Percentiles rank a stretch among this genome's conserved stretches.
phyloP scores from a whole-genome alignment of 257 asterid species.

The Nicotiana tabacum region DNA sequence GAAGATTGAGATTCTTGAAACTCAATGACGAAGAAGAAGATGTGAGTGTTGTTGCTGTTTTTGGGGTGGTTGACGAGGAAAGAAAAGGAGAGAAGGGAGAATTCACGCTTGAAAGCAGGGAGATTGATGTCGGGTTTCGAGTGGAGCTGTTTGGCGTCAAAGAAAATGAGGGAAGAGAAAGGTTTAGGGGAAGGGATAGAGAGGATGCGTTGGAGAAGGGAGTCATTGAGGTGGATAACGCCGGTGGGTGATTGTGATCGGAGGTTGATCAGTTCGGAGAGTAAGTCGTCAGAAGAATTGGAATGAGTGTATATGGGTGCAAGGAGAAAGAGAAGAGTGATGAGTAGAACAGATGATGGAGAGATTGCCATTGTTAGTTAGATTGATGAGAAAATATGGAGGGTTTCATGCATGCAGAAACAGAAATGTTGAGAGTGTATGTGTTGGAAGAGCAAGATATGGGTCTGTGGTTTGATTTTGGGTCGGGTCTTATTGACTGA shows the following conservation, averaged over 20 bases:
- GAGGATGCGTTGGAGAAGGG: conserved; percentile 51
- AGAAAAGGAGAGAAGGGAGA: conserved; percentile 55
- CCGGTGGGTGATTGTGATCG: conserved; percentile 52
- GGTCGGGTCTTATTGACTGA: conserved; percentile 4
- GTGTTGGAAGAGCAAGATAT: neutral
- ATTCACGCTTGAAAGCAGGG: conserved; percentile 54
- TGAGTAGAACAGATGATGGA: conserved; percentile 1
- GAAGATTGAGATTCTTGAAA: conserved; percentile 66
- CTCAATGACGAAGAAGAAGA: conserved; percentile 70
- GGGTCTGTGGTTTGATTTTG: neutral
- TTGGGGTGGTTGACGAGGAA: conserved; percentile 52
- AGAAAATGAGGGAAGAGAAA: conserved; percentile 67
- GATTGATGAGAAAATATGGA: too few species aligned
- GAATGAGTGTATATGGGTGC: conserved; percentile 5
- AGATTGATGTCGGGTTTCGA: conserved; percentile 58
- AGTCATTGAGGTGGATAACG: conserved; percentile 55
- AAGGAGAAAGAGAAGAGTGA: conserved; percentile 24
- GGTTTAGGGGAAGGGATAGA: conserved; percentile 65
- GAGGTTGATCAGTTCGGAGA: conserved; percentile 45
- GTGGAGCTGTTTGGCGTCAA: conserved; percentile 73
- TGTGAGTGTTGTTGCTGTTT: conserved; percentile 18
- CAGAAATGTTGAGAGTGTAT: neutral
- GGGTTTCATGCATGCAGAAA: conserved; percentile 10
- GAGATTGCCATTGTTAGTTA: conserved; percentile 41
- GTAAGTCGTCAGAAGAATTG: conserved; percentile 10